Conservation (phyloP, 345 rosid genomes). For the Isatis tinctoria region DNA sequence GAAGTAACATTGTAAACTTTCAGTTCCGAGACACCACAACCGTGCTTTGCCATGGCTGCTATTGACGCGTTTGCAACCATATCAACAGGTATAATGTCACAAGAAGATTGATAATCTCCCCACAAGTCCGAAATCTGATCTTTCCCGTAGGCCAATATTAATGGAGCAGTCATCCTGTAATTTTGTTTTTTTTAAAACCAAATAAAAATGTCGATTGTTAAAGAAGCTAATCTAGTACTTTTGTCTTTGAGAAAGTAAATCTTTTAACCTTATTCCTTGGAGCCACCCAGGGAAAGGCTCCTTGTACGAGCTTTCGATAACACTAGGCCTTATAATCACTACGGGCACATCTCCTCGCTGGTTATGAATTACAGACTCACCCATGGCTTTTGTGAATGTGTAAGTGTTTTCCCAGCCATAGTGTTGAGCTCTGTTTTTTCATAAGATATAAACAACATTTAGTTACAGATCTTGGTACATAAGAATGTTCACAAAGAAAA, state of each 20-base stretch:
- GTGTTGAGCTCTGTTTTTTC: constrained; percentile 35
- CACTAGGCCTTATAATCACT: constrained; percentile 61
- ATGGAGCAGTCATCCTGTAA: constrained; percentile 34
- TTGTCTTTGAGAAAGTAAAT: background rate
- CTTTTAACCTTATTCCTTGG: constrained; percentile 45
- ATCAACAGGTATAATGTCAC: constrained; percentile 21
- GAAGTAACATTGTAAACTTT: constrained; percentile 13
- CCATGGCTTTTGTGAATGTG: constrained; percentile 85
- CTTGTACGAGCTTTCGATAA: constrained; percentile 59
- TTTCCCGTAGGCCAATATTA: constrained; percentile 33
- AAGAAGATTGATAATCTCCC: constrained; percentile 13
- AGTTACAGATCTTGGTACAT: background rate
- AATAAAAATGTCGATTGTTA: background rate
- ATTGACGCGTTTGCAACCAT: constrained; percentile 21
- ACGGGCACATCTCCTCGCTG: constrained; percentile 45
- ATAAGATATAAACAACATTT: background rate
- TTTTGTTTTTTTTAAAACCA: background rate
- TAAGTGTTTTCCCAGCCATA: constrained; percentile 84
- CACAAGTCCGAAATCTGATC: constrained; percentile 27
- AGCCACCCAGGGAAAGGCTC: constrained; percentile 91
- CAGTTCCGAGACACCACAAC: background rate
- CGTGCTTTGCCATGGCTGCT: constrained; percentile 27
- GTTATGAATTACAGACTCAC: constrained; percentile 50
- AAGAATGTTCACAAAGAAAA: background rate
- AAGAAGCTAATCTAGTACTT: background rate